Evolutionary conservation across 2,329 filamentous ascomycete species (phyloP).

Genomic region (Scedosporium aurantiacum): DNA sequence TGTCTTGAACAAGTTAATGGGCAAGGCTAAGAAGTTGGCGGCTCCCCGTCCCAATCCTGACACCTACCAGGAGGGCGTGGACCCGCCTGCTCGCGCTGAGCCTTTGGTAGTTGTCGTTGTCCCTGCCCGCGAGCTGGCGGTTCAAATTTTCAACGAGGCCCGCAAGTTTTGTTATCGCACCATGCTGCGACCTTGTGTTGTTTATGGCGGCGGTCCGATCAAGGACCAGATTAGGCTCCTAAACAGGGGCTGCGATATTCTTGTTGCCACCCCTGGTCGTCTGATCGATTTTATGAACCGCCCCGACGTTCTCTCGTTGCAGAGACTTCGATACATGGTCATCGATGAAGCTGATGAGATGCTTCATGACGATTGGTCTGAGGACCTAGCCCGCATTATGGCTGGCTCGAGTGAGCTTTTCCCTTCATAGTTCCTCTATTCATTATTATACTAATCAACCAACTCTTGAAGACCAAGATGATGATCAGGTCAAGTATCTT

Average conservation of each 20-base stretch:
- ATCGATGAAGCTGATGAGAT: conserved; percentile 96
- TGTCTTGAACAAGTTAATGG: conserved; percentile 84
- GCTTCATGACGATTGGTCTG: conserved; percentile 67
- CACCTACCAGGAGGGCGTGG: conserved; percentile 37
- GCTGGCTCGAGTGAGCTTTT: conserved; percentile 60
- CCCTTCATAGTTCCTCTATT: neutral
- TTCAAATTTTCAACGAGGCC: conserved; percentile 91
- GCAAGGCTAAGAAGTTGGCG: conserved; percentile 81
- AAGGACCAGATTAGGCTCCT: conserved; percentile 61
- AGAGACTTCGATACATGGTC: conserved; percentile 67
- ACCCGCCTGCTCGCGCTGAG: conserved; percentile 56
- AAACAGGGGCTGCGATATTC: conserved; percentile 73
- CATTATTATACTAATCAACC: neutral
- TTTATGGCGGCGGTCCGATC: conserved; percentile 76
- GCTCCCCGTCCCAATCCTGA: conserved; percentile 61
- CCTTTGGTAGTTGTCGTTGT: conserved; percentile 77
- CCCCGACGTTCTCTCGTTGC: conserved; percentile 56
- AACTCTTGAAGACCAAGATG: conserved; percentile 53
- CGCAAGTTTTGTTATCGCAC: conserved; percentile 88
- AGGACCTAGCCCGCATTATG: conserved; percentile 66
- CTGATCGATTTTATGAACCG: conserved; percentile 74
- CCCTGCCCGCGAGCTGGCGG: conserved; percentile 80
- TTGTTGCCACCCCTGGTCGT: conserved; percentile 81
- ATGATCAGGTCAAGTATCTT: conserved; percentile 57
- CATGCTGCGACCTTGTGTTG: conserved; percentile 83